Base-by-base conservation (phyloP, 2,329 filamentous ascomycete genomes). In the Arthroderma sp. region DNA sequence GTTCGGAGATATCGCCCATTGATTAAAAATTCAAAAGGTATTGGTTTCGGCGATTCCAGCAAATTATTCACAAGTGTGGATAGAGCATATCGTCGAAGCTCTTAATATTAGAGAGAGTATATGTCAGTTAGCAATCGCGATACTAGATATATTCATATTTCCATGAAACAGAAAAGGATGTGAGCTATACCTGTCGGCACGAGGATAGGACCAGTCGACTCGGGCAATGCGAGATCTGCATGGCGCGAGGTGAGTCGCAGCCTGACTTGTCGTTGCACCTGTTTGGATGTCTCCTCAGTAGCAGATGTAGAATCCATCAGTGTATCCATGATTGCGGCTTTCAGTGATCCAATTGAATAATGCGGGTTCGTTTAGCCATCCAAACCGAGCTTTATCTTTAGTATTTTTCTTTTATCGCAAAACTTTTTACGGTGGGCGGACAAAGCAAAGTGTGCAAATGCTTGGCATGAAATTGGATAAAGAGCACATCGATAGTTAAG, bases 1-100 rank as follows among this genome's bases (percentile, higher is more conserved):
- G 90, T 87, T 61, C 88, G 86, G 55, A 98, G 81, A 72, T 95
- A 96, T 67, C 86, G 85, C 71, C 93, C 93, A 72, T 96, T 93
- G 74, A 95, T 85, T 65, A 98, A 81, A 76, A 98, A 97, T 73
- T 98, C 93, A 73, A 98, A 73, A 13, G 76, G 76, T 38, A 77
- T 67, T 15, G 74, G 71, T 64, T 78, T 79, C 56, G 78, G 76
- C 58, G 74, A 78, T 37, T 77, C 73, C 31, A 85, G 72, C 9
- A 85, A 74, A 61, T 78, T 78, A 67, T 85, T 85, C 56, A 85
- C 80, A 58, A 85, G 73, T 1, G 78, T 81, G 0, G 82, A 85
- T 3, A 85, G 77, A 56, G 79, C 77, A 68, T 80, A 80, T 68
- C 80, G 71, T 61, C 79, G 77, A 57, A 82, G 70, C 39, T 76